Evolutionary conservation across 1,284 basidiomycete species (phyloP).

Genomic region (Vanrija pseudolonga): DNA sequence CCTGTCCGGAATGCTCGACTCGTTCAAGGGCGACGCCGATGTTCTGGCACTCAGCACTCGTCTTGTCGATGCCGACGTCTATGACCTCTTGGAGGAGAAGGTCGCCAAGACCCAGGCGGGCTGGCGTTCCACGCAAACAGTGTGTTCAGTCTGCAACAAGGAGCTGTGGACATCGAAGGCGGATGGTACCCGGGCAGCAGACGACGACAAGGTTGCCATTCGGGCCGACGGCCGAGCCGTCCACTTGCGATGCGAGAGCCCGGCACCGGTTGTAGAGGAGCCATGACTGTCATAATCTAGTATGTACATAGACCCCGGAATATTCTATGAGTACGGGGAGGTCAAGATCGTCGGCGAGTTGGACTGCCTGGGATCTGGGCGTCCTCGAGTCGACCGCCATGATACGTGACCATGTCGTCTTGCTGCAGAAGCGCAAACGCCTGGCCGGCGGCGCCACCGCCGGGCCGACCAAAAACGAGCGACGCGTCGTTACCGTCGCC

Average conservation of each 20-base stretch:
- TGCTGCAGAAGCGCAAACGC: slow-evolving; percentile 34
- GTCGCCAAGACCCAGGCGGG: slow-evolving; percentile 42
- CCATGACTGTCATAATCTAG: no score
- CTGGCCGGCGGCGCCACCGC: neutral
- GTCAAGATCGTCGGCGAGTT: no score
- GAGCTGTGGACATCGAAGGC: neutral
- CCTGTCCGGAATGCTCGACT: slow-evolving; percentile 87
- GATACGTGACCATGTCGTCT: slow-evolving; percentile 49
- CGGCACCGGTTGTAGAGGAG: no score
- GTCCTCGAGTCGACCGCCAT: slow-evolving; percentile 44
- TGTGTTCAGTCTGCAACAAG: slow-evolving; percentile 5
- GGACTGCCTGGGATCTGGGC: slow-evolving; percentile 17
- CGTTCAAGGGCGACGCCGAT: slow-evolving; percentile 86
- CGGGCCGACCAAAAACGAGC: slow-evolving; percentile 13
- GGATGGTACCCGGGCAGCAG: no score
- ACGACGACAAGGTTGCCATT: neutral
- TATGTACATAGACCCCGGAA: no score
- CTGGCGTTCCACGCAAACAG: slow-evolving; percentile 31
- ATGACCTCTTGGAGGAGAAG: slow-evolving; percentile 61
- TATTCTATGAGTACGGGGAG: no score
- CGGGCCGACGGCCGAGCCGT: neutral
- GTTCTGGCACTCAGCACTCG: slow-evolving; percentile 83
- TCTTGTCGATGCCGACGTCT: slow-evolving; percentile 77
- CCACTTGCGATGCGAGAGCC: neutral
- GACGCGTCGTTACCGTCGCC: slow-evolving; percentile 5